Evolutionary conservation across 2,329 filamentous ascomycete genomes (phyloP), one percentile per base, ranked within the genome.

Genomic region (Colletotrichum eleusines): DNA sequence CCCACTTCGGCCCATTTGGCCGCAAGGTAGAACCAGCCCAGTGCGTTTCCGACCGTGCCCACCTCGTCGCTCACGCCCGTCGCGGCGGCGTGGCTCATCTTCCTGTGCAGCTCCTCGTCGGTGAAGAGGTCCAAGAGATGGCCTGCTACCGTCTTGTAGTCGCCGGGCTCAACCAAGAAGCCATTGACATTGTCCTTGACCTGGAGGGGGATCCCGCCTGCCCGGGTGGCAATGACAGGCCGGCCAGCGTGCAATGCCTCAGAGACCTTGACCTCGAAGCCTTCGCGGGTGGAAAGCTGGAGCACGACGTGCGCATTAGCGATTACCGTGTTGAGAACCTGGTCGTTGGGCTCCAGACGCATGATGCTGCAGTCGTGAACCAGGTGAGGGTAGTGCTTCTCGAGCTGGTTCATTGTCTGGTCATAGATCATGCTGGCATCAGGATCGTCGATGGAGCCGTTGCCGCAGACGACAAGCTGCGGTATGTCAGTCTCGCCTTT

Each of bases 261-360:
- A 0, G 91, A 94, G 6, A 96, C 92, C 80, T 96, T 96, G 75
- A 96, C 91, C 80, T 96, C 93, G 75, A 96, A 96, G 0, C 93
- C 93, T 78, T 96, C 93, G 44, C 92, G 88, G 0, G 91, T 94
- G 3, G 92, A 95, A 7, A 96, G 88, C 79, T 96, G 93, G 9
- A 96, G 86, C 0, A 91, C 91, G 9, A 94, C 88, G 67, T 91
- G 88, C 0, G 92, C 90, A 60, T 91, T 91, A 46, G 90, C 89
- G 72, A 96, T 86, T 51, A 96, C 83, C 0, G 90, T 89, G 79
- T 96, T 95, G 75, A 96, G 88, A 26, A 94, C 85, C 79, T 96
- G 93, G 76, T 96, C 93, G 14, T 91, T 92, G 35, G 93, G 91
- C 0, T 91, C 89, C 1, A 96, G 85, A 23, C 93, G 90, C 87